Conservation (phyloP, 2,329 filamentous ascomycete species). For the Fusarium pseudocircinatum region DNA sequence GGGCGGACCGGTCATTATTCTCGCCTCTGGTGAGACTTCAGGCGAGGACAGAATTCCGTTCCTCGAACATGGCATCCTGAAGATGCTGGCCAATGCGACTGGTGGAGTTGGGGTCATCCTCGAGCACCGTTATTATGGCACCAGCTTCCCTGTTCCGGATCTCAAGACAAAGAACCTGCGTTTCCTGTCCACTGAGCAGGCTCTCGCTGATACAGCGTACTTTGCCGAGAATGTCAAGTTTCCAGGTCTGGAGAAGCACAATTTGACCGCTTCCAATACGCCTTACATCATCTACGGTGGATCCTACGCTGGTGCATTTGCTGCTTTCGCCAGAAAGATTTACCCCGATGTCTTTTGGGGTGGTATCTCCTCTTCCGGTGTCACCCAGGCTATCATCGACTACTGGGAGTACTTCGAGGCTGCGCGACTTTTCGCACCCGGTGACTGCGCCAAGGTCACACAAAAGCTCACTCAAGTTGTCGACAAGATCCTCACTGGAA, state of each 20-base stretch:
- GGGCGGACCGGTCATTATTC: conserved; percentile 83
- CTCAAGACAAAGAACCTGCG: conserved; percentile 75
- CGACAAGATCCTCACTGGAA: conserved; percentile 60
- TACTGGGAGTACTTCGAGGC: conserved; percentile 73
- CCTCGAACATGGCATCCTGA: conserved; percentile 80
- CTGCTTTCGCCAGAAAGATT: conserved; percentile 76
- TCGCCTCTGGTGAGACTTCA: conserved; percentile 76
- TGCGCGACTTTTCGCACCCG: conserved; percentile 58
- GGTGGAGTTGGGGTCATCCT: conserved; percentile 81
- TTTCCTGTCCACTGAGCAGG: conserved; percentile 85
- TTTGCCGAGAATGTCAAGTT: conserved; percentile 80
- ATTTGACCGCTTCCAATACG: conserved; percentile 71
- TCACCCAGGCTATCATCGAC: conserved; percentile 80
- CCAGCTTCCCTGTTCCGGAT: conserved; percentile 74
- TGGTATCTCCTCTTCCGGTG: conserved; percentile 82
- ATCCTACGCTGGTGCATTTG: conserved; percentile 84
- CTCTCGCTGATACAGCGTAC: conserved; percentile 82
- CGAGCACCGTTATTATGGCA: conserved; percentile 89
- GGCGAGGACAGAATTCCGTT: conserved; percentile 72
- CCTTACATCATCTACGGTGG: conserved; percentile 86
- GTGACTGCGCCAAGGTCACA: conserved; percentile 71
- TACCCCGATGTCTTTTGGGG: conserved; percentile 85
- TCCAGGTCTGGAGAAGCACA: conserved; percentile 71
- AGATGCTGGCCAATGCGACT: conserved; percentile 75
- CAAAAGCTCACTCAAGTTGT: conserved; percentile 65